Percentiles rank a stretch among this genome's conserved stretches.
Conservation (phyloP, 257 asterid species). For the Marsdenia floribunda region DNA sequence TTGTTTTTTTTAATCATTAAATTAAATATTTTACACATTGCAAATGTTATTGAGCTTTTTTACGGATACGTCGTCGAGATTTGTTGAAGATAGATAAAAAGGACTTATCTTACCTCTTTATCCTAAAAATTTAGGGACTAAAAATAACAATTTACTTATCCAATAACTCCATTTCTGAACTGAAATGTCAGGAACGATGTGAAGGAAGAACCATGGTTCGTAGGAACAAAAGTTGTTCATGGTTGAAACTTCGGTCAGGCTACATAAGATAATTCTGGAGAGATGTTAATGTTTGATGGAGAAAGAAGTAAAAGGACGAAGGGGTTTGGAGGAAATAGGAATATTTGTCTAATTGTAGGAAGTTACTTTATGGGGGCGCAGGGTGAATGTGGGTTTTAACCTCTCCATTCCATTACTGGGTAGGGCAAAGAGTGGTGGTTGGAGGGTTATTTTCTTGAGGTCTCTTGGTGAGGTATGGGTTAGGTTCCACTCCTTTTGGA, state of each 20-base stretch:
- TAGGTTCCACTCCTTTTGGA: neutral
- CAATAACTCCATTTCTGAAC: too few relatives aligned
- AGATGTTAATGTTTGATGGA: neutral
- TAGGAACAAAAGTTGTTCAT: neutral
- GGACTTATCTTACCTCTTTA: too few relatives aligned
- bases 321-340: neutral
- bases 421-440: neutral
- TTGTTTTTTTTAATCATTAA: too few relatives aligned
- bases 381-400: neutral
- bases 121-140: too few relatives aligned
- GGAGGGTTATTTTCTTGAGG: slow-evolving; percentile 1
- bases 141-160: too few relatives aligned
- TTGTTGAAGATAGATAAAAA: too few relatives aligned
- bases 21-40: too few relatives aligned
- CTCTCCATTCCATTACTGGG: neutral
- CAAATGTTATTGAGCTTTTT: too few relatives aligned
- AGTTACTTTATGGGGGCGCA: neutral
- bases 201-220: neutral
- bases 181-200: neutral
- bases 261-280: neutral
- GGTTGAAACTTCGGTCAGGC: neutral
- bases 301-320: neutral
- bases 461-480: neutral
- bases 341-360: neutral
- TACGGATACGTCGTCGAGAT: too few relatives aligned